Evolutionary conservation across 495 filamentous ascomycete species (phyloP), one percentile per base, ranked within the genome.

Genomic region (Neurospora sp.): DNA sequence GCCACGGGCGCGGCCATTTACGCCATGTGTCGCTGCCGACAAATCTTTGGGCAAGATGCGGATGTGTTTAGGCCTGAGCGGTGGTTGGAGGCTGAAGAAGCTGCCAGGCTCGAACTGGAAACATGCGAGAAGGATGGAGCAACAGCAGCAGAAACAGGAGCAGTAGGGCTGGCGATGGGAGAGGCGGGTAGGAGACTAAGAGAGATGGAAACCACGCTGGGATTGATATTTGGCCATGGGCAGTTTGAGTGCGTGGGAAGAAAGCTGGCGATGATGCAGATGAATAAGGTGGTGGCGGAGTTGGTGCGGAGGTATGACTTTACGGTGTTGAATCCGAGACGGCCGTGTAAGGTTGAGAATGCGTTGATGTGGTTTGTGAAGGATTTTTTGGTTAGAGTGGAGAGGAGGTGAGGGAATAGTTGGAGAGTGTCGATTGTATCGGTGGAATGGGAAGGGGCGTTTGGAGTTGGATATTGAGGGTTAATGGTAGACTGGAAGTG

Each of bases 261-360:
- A 66, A 61, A 40, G 5, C 76, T 85, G 31, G 82, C 79, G 1
- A 75, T 76, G 31, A 76, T 83, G 75, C 77, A 88, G 76, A 76
- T 88, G 46, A 84, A 86, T 69, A 90, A 89, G 78, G 78, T 83
- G 1, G 76, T 88, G 74, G 20, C 18, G 42, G 42, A 77, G 76
- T 22, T 78, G 35, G 27, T 78, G 8, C 40, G 76, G 3, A 66
- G 73, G 3, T 75, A 72, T 41, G 70, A 78, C 27, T 71, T 78
- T 22, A 59, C 75, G 1, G 35, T 74, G 35, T 35, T 75, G 3
- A 70, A 76, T 31, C 75, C 76, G n/a, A 20, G n/a, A 74, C 76
- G 68, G 81, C 85, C 77, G 18, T 69, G 77, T 69, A 78, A 75
- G 59, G 38, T 74, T 14, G 68, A 40, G 22, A 72, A 48, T 31